Percentiles rank a stretch among this genome's conserved stretches.
phyloP scores from a whole-genome alignment of 1,139 yeast genomes.

The Sugiyamaella paludigena region DNA sequence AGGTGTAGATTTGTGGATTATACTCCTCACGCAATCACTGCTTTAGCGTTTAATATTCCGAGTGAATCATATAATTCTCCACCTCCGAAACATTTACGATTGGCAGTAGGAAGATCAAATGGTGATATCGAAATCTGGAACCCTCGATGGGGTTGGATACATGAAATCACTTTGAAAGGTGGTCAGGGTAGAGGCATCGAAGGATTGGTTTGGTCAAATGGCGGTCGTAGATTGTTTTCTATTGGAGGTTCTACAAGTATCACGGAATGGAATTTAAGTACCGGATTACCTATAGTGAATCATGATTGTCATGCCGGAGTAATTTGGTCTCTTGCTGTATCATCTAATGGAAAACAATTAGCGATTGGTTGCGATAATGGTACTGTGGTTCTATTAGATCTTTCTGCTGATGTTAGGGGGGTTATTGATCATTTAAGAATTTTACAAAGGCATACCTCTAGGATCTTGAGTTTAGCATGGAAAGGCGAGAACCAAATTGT shows the following conservation, averaged over 20 bases:
- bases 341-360: slow-evolving; percentile 57
- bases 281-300: slow-evolving; percentile 70
- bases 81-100: slow-evolving; percentile 62
- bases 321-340: slow-evolving; percentile 83
- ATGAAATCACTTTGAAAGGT: slow-evolving; percentile 66
- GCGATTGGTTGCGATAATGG: slow-evolving; percentile 98
- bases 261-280: slow-evolving; percentile 86
- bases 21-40: slow-evolving; percentile 80
- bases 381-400: slow-evolving; percentile 75
- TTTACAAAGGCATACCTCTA: slow-evolving; percentile 79
- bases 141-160: slow-evolving; percentile 62
- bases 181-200: slow-evolving; percentile 83
- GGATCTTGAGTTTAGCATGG: slow-evolving; percentile 83
- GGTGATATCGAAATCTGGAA: slow-evolving; percentile 98
- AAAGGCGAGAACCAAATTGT: slow-evolving; percentile 56
- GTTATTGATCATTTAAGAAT: slow-evolving; percentile 71
- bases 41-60: slow-evolving; percentile 67
- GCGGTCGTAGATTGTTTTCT: slow-evolving; percentile 62
- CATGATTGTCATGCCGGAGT: slow-evolving; percentile 93
- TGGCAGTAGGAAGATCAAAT: slow-evolving; percentile 90
- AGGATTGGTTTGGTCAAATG: slow-evolving; percentile 73
- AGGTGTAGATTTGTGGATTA: slow-evolving; percentile 92
- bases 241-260: slow-evolving; percentile 90
- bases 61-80: slow-evolving; percentile 5
- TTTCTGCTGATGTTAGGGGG: slow-evolving; percentile 74